Conservation (phyloP, 148 eudicot genomes). For the Selenicereus undatus region DNA sequence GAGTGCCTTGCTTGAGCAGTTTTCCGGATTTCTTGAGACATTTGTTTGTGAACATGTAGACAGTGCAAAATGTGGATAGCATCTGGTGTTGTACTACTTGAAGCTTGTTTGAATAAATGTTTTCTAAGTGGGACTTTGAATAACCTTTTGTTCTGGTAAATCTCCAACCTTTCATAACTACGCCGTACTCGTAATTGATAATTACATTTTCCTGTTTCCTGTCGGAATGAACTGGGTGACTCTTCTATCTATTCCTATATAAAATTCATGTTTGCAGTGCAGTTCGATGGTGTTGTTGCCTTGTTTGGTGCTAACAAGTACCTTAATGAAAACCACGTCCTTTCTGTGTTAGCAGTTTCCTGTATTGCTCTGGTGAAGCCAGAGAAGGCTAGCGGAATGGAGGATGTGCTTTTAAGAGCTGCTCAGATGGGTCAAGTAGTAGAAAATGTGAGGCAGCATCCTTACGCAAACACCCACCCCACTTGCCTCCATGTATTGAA, state of each 20-base stretch:
- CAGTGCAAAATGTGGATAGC: background rate
- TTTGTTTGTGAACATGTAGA: background rate
- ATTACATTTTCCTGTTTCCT: background rate
- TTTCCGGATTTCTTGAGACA: background rate
- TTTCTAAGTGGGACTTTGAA: background rate
- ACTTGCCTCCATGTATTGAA: background rate
- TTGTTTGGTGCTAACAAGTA: background rate
- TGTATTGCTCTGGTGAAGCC: slow-evolving; percentile 98
- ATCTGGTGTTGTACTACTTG: background rate
- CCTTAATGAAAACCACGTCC: background rate
- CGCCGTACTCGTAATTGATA: too few species aligned
- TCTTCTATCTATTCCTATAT: background rate
- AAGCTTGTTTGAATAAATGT: background rate
- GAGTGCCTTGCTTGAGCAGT: background rate
- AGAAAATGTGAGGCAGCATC: slow-evolving; percentile 56
- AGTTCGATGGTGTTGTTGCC: background rate
- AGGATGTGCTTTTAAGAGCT: slow-evolving; percentile 86
- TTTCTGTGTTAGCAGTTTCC: slow-evolving; percentile 51
- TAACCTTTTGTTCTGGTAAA: background rate
- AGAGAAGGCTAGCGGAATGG: slow-evolving; percentile 96
- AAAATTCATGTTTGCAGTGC: too few species aligned
- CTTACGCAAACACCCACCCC: too few species aligned
- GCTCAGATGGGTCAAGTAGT: slow-evolving; percentile 92
- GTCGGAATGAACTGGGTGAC: background rate
- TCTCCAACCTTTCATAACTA: background rate